phyloP scores from a whole-genome alignment of 306 rosid genomes.

The Abrus pulchellus region DNA sequence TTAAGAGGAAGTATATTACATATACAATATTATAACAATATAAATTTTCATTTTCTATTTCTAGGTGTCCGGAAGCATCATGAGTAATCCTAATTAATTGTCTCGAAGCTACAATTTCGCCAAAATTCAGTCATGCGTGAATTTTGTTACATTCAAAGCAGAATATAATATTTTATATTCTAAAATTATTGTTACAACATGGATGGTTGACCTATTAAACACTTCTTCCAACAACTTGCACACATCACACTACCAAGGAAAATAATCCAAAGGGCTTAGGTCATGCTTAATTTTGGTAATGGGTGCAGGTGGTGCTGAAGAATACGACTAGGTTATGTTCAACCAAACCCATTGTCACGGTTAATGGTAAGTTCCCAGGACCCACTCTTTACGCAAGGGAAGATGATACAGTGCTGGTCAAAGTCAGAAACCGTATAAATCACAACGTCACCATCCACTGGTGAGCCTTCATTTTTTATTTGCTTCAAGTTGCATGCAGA shows the following conservation, averaged over 20 bases:
- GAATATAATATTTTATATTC: not conserved
- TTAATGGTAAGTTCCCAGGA: constrained; percentile 84
- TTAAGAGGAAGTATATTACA: not conserved
- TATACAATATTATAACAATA: not conserved
- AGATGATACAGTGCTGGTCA: constrained; percentile 76
- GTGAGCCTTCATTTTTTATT: constrained; percentile 48
- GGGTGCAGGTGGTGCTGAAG: constrained; percentile 68
- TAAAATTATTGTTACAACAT: not conserved
- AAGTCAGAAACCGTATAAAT: constrained; percentile 65
- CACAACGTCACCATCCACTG: constrained; percentile 77
- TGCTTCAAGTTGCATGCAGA: constrained; percentile 15
- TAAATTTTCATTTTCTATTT: not conserved
- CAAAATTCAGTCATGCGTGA: not conserved
- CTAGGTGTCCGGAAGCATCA: not conserved
- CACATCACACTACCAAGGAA: not conserved
- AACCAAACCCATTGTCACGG: constrained; percentile 68
- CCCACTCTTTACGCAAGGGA: constrained; percentile 89
- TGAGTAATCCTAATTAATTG: constrained; percentile 5
- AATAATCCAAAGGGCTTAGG: not conserved
- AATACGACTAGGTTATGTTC: constrained; percentile 71
- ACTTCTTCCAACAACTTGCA: constrained; percentile 25
- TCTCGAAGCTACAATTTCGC: not conserved
- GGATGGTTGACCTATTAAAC: constrained; percentile 26
- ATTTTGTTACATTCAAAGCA: not conserved
- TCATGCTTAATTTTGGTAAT: constrained; percentile 16